Evolutionary conservation across 116 monocot genomes (phyloP), one percentile per base, ranked within the genome.

Genomic region (Trichopus zeylanicus): DNA sequence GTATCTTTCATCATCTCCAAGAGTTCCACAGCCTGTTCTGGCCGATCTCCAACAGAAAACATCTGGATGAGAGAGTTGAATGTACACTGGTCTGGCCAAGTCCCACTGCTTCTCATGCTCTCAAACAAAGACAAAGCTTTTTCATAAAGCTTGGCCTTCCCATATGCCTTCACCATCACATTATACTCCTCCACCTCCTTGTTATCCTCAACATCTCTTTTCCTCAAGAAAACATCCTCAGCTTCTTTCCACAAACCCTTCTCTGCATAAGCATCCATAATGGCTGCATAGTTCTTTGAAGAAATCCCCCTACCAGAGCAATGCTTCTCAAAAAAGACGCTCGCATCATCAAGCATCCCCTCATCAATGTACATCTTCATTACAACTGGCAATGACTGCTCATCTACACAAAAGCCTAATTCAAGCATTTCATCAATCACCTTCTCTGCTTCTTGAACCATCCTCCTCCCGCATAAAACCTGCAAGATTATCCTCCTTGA

Each of bases 81-180:
- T 3, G 92, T 83, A 62, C 87, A 92, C 51, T 73, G 78, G 66
- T 92, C 92, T 2, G 87, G 81, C 78, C 73, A 84, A 4, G 56
- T 51, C 27, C 92, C 92, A 46, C 38, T 66, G 24, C 47, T 55
- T 46, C 71, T 65, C 92, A 92, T 92, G 32, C 58, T 31, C 60
- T 92, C 84, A 56, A 81, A 84, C 29, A 92, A 29, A 22, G 67
- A 58, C 27, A 81, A 22, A 66, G 84, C 87, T 35, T 76, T 87
- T 34, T 92, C 92, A 72, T 78, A 84, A 6, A 76, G 55, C 52
- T 75, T 87, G 16, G 70, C 81, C 53, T 68, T 78, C 27, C 92
- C 92, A 67, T 87, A 92, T 16, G 87, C 87, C 64, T 92, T 92
- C 37, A 92, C 63, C 83, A 92, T 78, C 30, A 92, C 84, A 75